Evolutionary conservation across 495 filamentous ascomycete species (phyloP), one percentile per base, ranked within the genome.

Genomic region (Penicillium riverlandense): DNA sequence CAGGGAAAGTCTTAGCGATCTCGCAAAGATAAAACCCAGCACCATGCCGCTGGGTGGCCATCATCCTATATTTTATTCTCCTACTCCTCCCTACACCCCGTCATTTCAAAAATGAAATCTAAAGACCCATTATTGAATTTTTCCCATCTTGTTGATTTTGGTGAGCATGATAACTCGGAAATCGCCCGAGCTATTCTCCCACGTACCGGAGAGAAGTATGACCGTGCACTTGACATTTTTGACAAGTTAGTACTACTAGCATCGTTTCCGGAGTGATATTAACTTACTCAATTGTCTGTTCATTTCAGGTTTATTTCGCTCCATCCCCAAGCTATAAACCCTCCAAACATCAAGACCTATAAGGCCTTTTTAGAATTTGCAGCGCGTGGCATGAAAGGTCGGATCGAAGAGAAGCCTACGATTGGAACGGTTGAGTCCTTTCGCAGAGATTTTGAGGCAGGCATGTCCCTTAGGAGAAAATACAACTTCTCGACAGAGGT

Each of bases 401-500:
- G 36, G 7, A 39, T 45, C 37, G 28, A 45, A 38, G 43, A 39
- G 12, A 28, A 31, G 30, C 37, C 43, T 39, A 45, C n/a, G 10
- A 13, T 45, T n/a, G 43, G 35, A 30, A 39, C 37, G 5, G 27
- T 45, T 13, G 6, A 45, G n/a, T 11, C 29, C n/a, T 34, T 45
- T 37, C 15, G 35, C 12, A 13, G 36, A 15, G 8, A 45, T 22
- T 45, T 45, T 13, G 4, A 30, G 12, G 29, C 43, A 1, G 12
- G 43, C 6, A 40, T 45, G 11, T 15, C 14, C 29, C 38, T 22
- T 13, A 8, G 34, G 28, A 22, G 43, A 39, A 32, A 15, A 6
- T 39, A 75, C 73, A 11, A 33, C 14, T 45, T 45, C 29, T 11
- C 14, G 13, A 13, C 2, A 45, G 30, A 29, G 8, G 16, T 22